Evolutionary conservation across 108 stramenopile species (phyloP).

Genomic region (Cyclotella distinguenda): DNA sequence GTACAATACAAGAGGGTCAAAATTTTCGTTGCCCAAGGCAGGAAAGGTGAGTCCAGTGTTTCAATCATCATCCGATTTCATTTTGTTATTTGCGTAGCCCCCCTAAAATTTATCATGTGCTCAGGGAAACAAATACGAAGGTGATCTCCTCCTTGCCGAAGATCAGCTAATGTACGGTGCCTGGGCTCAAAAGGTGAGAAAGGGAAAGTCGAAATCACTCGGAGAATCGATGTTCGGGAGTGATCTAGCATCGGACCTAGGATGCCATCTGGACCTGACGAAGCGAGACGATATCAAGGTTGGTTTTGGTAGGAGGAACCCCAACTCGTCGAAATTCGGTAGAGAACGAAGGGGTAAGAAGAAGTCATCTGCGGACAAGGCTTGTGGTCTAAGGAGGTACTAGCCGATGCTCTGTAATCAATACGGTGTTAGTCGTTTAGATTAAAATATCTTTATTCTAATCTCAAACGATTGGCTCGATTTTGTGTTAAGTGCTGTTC

Average conservation of each 20-base stretch:
- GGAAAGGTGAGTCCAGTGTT: slow-evolving; percentile 56
- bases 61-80: neutral
- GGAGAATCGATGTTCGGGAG: slow-evolving; percentile 84
- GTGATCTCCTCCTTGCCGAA: slow-evolving; percentile 93
- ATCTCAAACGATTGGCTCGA: neutral
- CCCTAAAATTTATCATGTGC: slow-evolving; percentile 43
- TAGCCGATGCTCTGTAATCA: no score
- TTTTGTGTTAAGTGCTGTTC: slow-evolving; percentile 25
- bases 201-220: slow-evolving; percentile 61
- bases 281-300: slow-evolving; percentile 75
- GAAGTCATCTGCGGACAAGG: slow-evolving; percentile 80
- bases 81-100: neutral
- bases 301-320: slow-evolving; percentile 90
- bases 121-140: slow-evolving; percentile 70
- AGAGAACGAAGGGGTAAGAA: slow-evolving; percentile 94
- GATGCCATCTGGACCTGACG: slow-evolving; percentile 68
- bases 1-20: slow-evolving; percentile 88
- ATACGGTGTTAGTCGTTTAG: no score
- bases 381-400: slow-evolving; percentile 86
- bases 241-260: slow-evolving; percentile 83
- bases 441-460: no score
- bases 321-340: slow-evolving; percentile 84
- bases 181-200: slow-evolving; percentile 95
- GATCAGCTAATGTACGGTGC: slow-evolving; percentile 96
- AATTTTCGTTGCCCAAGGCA: slow-evolving; percentile 92